Evolutionary conservation across 192 early-diverging fungal genomes (phyloP).

Genomic region (Spizellomyces sp.): DNA sequence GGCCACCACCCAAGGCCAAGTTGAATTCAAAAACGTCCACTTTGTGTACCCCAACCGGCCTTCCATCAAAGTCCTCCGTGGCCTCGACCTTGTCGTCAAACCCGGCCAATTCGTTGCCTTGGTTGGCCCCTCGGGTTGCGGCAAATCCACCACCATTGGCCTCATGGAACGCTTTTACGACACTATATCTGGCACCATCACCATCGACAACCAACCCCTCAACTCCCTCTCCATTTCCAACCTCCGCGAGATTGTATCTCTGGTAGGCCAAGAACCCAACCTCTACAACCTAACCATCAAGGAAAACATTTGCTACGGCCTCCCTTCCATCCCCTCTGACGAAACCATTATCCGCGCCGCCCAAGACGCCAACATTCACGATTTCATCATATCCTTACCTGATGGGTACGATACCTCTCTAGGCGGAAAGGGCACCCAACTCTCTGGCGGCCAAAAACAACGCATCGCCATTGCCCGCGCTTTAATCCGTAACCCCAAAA

Average conservation of each 20-base stretch:
- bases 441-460: conserved; percentile 63
- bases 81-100: conserved; percentile 55
- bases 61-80: conserved; percentile 54
- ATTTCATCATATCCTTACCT: conserved; percentile 60
- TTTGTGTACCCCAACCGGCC: conserved; percentile 63
- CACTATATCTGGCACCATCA: conserved; percentile 55
- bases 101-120: conserved; percentile 81
- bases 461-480: conserved; percentile 62
- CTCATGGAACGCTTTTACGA: conserved; percentile 82
- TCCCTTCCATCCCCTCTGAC: conserved; percentile 50
- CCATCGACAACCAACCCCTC: conserved; percentile 63
- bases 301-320: conserved; percentile 82
- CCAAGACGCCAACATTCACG: conserved; percentile 70
- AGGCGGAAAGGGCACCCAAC: conserved; percentile 47
- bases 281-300: conserved; percentile 85
- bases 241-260: conserved; percentile 72
- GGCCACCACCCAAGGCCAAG: conserved; percentile 31
- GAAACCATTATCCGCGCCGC: conserved; percentile 71
- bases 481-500: conserved; percentile 60
- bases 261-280: conserved; percentile 94
- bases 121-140: conserved; percentile 84
- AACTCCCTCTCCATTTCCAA: conserved; percentile 64
- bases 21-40: conserved; percentile 48
- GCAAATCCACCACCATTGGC: conserved; percentile 65
- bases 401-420: conserved; percentile 54